phyloP scores from a whole-genome alignment of 2,329 filamentous ascomycete genomes.

The Endoconidiophora polonica region DNA sequence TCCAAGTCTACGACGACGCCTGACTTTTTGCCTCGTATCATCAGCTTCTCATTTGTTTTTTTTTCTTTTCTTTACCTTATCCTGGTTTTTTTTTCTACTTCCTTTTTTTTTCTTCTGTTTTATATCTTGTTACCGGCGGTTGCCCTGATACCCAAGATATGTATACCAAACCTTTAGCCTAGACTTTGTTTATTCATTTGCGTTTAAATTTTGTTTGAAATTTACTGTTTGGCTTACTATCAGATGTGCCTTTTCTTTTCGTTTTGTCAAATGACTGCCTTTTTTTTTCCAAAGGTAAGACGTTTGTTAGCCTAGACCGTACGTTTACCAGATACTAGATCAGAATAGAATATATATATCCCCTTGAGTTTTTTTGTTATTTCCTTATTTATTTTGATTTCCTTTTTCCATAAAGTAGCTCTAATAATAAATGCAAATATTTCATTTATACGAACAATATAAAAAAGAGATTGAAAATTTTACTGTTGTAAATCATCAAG shows the following conservation, averaged over 20 bases:
- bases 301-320: slow-evolving; percentile 1
- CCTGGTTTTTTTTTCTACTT: neutral
- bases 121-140: too few relatives aligned
- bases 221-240: neutral
- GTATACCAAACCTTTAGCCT: too few relatives aligned
- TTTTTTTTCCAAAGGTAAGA: neutral
- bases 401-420: neutral
- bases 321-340: neutral
- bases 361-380: neutral
- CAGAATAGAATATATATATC: slow-evolving; percentile 6
- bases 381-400: neutral
- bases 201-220: neutral
- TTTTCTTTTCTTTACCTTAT: neutral
- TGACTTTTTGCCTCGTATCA: neutral
- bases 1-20: too few relatives aligned
- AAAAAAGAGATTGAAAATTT: too few relatives aligned
- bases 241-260: neutral
- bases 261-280: neutral
- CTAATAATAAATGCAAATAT: neutral
- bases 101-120: neutral
- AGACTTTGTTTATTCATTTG: neutral
- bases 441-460: too few relatives aligned
- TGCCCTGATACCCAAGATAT: too few relatives aligned
- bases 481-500: too few relatives aligned
- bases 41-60: neutral